Evolutionary conservation across 2,329 filamentous ascomycete genomes (phyloP), one percentile per base, ranked within the genome.

Genomic region (Paraphaeosphaeria sporulosa): DNA sequence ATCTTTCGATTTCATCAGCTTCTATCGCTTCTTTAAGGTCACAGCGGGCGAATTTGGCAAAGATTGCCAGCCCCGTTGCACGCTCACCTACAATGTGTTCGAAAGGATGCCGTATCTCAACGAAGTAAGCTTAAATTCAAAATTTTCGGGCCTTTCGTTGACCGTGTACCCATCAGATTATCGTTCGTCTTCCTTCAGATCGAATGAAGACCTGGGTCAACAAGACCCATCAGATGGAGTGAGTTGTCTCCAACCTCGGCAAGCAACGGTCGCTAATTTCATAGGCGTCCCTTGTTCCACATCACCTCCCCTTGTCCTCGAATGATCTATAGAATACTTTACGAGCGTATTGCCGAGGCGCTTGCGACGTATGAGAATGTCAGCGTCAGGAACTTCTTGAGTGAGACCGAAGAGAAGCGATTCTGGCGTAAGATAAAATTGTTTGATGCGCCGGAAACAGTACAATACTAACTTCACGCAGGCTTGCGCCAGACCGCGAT

Each of bases 1-100:
- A 0, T 19, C 53, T 0, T 64, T 76, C 58, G 55, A 62, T 19
- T 75, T 70, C 32, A 19, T 64, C 1, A 42, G 57, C 0, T 61
- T 32, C 19, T 58, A 75, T 15, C 66, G 68, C 36, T 76, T 76
- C 63, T 75, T 75, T 62, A 64, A 69, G 17, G 68, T 75, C 7
- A 59, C 57, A 0, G 42, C 21, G 1, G 64, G 63, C 1, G 61
- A 58, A 1, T 68, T 73, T 23, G 42, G 62, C 2, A 54, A 48
- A 1, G 62, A 62, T 19, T 10, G 10, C 7, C 23, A n/a, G 34
- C 49, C 3, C 6, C 6, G 6, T 47, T 52, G 1, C 2, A 32
- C 0, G 27, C 34, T 64, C 0, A 68, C 62, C 0, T 71, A 61
- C 48, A 59, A 69, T 3, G 51, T 71, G 2, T 66, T 75, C 23